phyloP scores from a whole-genome alignment of 2,329 filamentous ascomycete genomes.

The Nothophaeocryptopus gaeumannii region DNA sequence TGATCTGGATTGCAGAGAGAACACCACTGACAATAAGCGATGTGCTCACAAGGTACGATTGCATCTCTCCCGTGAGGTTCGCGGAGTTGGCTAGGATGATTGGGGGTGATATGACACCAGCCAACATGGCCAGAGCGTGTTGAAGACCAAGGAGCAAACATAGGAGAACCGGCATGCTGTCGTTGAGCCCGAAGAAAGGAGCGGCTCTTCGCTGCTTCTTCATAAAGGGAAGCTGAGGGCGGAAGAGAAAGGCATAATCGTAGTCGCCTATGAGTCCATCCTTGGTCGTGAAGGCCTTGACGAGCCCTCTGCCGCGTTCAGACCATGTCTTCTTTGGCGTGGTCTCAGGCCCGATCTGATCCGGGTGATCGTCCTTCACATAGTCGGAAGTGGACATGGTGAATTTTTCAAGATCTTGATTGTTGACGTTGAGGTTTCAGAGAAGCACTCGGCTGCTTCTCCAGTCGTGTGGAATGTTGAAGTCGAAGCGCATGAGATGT shows the following conservation, averaged over 20 bases:
- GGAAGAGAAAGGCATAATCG: constrained; percentile 87
- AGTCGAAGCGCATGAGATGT: constrained; percentile 21
- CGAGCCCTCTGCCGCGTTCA: constrained; percentile 41
- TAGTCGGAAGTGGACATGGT: constrained; percentile 27
- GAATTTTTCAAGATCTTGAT: neutral
- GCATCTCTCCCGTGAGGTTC: constrained; percentile 58
- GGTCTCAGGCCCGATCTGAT: constrained; percentile 44
- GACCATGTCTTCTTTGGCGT: constrained; percentile 41
- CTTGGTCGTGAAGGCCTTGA: constrained; percentile 51
- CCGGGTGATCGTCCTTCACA: constrained; percentile 42
- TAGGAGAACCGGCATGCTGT: constrained; percentile 71
- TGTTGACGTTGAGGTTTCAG: neutral
- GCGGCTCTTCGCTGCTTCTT: constrained; percentile 58
- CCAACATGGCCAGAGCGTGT: constrained; percentile 71
- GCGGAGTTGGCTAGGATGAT: constrained; percentile 68
- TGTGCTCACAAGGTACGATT: constrained; percentile 77
- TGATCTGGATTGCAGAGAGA: constrained; percentile 73
- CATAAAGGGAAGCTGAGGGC: constrained; percentile 78
- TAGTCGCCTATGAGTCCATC: constrained; percentile 77
- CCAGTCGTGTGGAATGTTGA: constrained; percentile 30
- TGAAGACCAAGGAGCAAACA: constrained; percentile 74
- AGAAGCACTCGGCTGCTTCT: constrained; percentile 8
- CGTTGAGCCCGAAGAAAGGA: constrained; percentile 82
- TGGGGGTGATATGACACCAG: constrained; percentile 70
- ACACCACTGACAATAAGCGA: constrained; percentile 76